Evolutionary conservation across 768 basidiomycete species (phyloP).

Genomic region (Boletales sp.): DNA sequence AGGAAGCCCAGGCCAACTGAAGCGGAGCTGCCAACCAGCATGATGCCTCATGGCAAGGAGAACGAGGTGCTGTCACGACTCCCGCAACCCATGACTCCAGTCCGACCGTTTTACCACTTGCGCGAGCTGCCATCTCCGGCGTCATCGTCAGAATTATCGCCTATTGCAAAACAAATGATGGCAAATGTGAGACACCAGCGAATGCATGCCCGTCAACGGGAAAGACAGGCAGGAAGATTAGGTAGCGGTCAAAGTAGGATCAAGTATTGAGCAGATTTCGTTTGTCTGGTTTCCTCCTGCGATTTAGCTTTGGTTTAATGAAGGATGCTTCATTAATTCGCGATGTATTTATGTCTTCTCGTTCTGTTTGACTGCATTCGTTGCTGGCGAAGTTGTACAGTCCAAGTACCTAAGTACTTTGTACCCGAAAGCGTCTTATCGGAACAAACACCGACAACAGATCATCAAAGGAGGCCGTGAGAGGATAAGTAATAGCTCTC

Average conservation of each 20-base stretch:
- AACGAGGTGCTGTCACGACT: slow-evolving; percentile 25
- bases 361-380: slow-evolving; percentile 6
- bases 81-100: slow-evolving; percentile 42
- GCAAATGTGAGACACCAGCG: slow-evolving; percentile 48
- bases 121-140: slow-evolving; percentile 52
- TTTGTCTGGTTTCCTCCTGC: not conserved
- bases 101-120: slow-evolving; percentile 36
- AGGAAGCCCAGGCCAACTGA: not conserved
- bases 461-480: not conserved
- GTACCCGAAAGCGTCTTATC: not conserved
- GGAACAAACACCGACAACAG: not conserved
- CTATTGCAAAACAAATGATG: slow-evolving; percentile 67
- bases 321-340: slow-evolving; percentile 9
- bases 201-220: slow-evolving; percentile 30
- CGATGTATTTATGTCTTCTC: slow-evolving; percentile 13
- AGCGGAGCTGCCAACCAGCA: not conserved
- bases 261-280: slow-evolving; percentile 20
- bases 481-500: not conserved
- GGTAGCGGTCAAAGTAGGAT: slow-evolving; percentile 31
- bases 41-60: slow-evolving; percentile 16
- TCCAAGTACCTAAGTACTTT: not conserved
- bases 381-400: slow-evolving; percentile 2
- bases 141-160: slow-evolving; percentile 72
- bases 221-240: slow-evolving; percentile 28
- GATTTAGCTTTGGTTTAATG: slow-evolving; percentile 14